Percentiles rank a stretch among this genome's conserved stretches.
These are phyloP conservation scores for Daedalea quercina DNA, from an alignment of 768 basidiomycete genomes.

Conservation along the genomic window DNA sequence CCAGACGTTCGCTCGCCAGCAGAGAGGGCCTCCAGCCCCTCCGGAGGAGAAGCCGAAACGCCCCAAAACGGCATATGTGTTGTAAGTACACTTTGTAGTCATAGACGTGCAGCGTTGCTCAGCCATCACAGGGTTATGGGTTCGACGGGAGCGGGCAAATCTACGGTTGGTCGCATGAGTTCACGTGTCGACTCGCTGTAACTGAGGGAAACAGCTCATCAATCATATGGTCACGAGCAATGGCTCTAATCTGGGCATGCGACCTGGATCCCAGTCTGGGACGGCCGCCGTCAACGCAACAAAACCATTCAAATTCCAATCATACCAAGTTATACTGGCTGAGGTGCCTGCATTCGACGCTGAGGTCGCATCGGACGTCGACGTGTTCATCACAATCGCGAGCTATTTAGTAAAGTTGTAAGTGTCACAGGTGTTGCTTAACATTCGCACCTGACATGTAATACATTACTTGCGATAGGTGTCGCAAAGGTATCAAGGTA, in stretches of 20 bases:
- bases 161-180: constrained; percentile 9
- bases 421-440: not conserved
- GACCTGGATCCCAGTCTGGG: constrained; percentile 42
- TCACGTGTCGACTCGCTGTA: not conserved
- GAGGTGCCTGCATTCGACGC: constrained; percentile 62
- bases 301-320: constrained; percentile 36
- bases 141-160: constrained; percentile 16
- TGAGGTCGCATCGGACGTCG: constrained; percentile 24
- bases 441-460: not conserved
- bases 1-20: too few relatives aligned
- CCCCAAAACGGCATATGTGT: too few relatives aligned
- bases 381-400: constrained; percentile 11
- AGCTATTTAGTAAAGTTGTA: constrained; percentile 7
- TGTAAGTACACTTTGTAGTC: too few relatives aligned
- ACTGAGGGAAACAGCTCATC: constrained; percentile 36
- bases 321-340: constrained; percentile 36
- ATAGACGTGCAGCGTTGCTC: too few relatives aligned
- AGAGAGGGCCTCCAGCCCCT: too few relatives aligned
- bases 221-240: constrained; percentile 47
- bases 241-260: constrained; percentile 40
- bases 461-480: constrained; percentile 9
- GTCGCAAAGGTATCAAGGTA: constrained; percentile 14
- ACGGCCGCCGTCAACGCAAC: constrained; percentile 40
- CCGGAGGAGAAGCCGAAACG: too few relatives aligned
- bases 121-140: constrained; percentile 17